Evolutionary conservation across 2,329 filamentous ascomycete species (phyloP).

Genomic region (Fusarium nygamai): DNA sequence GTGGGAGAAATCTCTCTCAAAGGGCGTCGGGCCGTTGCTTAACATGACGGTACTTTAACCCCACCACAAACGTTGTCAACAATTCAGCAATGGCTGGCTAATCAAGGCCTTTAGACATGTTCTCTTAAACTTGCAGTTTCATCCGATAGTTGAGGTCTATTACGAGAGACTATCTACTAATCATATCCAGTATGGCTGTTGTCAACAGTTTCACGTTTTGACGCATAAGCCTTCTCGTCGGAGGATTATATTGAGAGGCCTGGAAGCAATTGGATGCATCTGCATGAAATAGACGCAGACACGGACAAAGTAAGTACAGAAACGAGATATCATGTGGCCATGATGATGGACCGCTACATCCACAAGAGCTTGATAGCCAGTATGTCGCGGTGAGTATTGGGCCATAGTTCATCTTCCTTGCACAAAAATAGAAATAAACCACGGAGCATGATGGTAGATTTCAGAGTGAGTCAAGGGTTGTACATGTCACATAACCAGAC

Average conservation of each 20-base stretch:
- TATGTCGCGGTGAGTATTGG: constrained; percentile 76
- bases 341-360: constrained; percentile 76
- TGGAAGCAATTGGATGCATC: background rate
- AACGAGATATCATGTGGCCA: constrained; percentile 60
- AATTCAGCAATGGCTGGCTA: background rate
- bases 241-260: background rate
- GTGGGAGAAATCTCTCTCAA: constrained; percentile 21
- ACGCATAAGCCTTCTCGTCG: background rate
- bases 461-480: constrained; percentile 83
- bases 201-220: background rate
- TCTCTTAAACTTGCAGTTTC: background rate
- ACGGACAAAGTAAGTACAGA: background rate
- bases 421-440: constrained; percentile 86
- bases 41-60: constrained; percentile 21
- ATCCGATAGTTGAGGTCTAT: background rate
- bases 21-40: constrained; percentile 31
- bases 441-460: constrained; percentile 71
- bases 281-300: background rate
- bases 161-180: background rate
- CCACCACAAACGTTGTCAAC: constrained; percentile 14
- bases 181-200: background rate
- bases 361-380: constrained; percentile 57
- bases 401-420: constrained; percentile 73
- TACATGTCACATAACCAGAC: constrained; percentile 1
- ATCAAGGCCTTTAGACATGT: background rate